A percentile compares a stretch with the other conserved stretches of the same genome.
phyloP scores from a whole-genome alignment of 805 yeast genomes.

The Grigorovia jiainica region DNA sequence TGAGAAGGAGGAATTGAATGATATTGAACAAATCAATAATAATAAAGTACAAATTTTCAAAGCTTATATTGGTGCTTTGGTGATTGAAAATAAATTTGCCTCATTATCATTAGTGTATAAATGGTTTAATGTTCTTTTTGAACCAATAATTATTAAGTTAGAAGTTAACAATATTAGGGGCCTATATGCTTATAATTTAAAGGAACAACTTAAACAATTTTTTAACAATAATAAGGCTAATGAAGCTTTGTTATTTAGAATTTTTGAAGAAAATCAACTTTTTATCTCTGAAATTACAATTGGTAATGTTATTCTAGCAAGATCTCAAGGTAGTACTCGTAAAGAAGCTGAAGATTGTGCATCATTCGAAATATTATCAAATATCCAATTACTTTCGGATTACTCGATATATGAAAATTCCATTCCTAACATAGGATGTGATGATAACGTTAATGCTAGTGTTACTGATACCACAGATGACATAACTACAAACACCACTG shows the following conservation, averaged over 20 bases:
- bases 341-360: constrained; percentile 72
- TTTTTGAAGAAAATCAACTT: constrained; percentile 16
- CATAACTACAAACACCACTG: neutral
- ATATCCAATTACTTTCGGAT: constrained; percentile 45
- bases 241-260: constrained; percentile 2
- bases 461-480: neutral
- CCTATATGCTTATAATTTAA: constrained; percentile 48
- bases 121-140: constrained; percentile 43
- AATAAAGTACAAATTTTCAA: constrained; percentile 82
- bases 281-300: constrained; percentile 50
- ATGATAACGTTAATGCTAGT: neutral
- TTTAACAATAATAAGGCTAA: constrained; percentile 33
- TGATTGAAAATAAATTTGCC: constrained; percentile 35
- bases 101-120: constrained; percentile 28
- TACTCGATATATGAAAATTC: constrained; percentile 23
- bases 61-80: constrained; percentile 77
- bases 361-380: constrained; percentile 60
- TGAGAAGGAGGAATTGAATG: too few species aligned
- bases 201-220: constrained; percentile 53
- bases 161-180: constrained; percentile 8
- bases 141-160: constrained; percentile 4
- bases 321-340: constrained; percentile 50
- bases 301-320: constrained; percentile 47
- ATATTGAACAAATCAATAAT: constrained; percentile 44
- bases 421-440: neutral